Evolutionary conservation across 257 asterid genomes (phyloP).

Genomic region (Jaltomata sinuosa): DNA sequence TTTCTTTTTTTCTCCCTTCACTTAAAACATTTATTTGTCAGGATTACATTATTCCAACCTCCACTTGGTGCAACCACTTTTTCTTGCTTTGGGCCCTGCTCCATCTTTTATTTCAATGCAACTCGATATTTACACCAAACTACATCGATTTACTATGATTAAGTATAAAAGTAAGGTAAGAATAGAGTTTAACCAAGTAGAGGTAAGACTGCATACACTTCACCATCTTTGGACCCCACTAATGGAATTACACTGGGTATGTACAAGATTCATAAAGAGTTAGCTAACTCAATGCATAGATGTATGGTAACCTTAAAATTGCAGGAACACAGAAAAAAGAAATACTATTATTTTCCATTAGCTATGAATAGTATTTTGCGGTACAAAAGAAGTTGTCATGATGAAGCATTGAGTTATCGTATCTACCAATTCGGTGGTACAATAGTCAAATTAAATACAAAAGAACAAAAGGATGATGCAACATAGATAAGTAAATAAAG

Average conservation of each 20-base stretch:
- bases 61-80: conserved; percentile 5
- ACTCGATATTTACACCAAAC: background rate
- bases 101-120: background rate
- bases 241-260: background rate
- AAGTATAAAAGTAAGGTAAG: background rate
- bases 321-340: background rate
- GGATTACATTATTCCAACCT: background rate
- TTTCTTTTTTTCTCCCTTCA: background rate
- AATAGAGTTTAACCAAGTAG: too few species aligned
- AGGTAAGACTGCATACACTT: too few species aligned
- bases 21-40: background rate
- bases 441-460: conserved; percentile 17
- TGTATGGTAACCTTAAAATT: background rate
- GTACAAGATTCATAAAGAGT: background rate
- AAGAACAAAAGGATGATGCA: conserved; percentile 2
- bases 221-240: background rate
- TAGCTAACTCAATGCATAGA: background rate
- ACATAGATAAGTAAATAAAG: conserved; percentile 19
- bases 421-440: conserved; percentile 21
- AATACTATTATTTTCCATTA: background rate
- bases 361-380: background rate
- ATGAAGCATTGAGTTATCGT: conserved; percentile 7
- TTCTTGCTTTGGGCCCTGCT: conserved; percentile 3
- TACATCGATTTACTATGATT: background rate
- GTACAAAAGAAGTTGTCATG: conserved; percentile 4